phyloP scores from a whole-genome alignment of 73 alveolate species.

The Paramecium caudatum region DNA sequence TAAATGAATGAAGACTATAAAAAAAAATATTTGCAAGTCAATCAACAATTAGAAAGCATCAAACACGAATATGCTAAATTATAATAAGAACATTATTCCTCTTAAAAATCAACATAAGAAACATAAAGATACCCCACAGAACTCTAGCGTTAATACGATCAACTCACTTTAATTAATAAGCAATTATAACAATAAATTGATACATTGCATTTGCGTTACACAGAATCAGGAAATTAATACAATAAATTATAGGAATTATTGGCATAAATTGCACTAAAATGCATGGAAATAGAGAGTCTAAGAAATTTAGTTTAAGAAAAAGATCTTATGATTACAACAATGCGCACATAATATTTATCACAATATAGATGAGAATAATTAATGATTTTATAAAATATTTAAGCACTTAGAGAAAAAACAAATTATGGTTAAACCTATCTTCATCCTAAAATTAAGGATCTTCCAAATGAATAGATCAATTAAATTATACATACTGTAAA shows the following conservation, averaged over 20 bases:
- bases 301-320: background rate
- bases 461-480: background rate
- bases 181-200: background rate
- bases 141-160: slow-evolving; percentile 10
- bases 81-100: background rate
- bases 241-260: background rate
- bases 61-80: background rate
- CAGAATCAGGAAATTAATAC: slow-evolving; percentile 19
- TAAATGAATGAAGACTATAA: slow-evolving; percentile 56
- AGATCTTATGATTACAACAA: background rate
- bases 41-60: background rate
- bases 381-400: background rate
- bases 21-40: background rate
- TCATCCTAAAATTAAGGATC: background rate
- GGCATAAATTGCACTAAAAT: background rate
- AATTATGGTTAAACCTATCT: slow-evolving; percentile 33
- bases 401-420: background rate
- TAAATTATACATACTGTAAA: background rate
- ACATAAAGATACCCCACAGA: slow-evolving; percentile 1
- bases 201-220: background rate
- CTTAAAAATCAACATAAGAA: background rate
- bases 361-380: slow-evolving; percentile 37
- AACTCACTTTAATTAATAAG: background rate
- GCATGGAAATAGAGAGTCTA: slow-evolving; percentile 23
- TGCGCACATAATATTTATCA: slow-evolving; percentile 1